phyloP scores from a whole-genome alignment of 2,329 filamentous ascomycete species.

The Fusarium sp. region DNA sequence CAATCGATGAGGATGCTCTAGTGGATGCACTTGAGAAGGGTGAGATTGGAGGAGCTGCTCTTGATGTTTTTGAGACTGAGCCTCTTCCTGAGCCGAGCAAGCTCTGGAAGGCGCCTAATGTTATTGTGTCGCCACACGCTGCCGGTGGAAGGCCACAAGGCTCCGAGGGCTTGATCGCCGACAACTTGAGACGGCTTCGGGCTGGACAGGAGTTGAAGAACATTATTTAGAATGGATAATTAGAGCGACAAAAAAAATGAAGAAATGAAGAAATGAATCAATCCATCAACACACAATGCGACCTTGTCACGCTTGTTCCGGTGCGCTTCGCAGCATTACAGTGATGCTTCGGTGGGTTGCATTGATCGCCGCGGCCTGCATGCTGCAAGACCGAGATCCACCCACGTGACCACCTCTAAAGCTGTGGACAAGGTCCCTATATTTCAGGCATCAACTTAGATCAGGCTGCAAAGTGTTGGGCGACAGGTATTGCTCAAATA shows the following conservation, averaged over 20 bases:
- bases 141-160: conserved; percentile 72
- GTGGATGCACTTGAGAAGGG: conserved; percentile 57
- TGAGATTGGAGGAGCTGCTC: conserved; percentile 60
- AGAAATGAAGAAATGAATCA: no score
- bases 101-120: conserved; percentile 65
- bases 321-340: not conserved
- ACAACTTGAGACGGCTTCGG: conserved; percentile 70
- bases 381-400: not conserved
- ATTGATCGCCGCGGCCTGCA: not conserved
- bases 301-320: not conserved
- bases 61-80: conserved; percentile 63
- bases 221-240: conserved; percentile 44
- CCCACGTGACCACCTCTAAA: not conserved
- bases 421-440: no score
- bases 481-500: no score
- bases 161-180: conserved; percentile 68
- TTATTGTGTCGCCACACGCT: conserved; percentile 67
- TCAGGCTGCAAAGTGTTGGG: no score
- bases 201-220: conserved; percentile 72
- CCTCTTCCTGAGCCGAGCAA: conserved; percentile 57
- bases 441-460: no score
- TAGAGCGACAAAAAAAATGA: conserved; percentile 7
- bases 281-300: not conserved
- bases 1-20: conserved; percentile 62
- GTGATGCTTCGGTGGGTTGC: not conserved